These are phyloP conservation scores for Clitopilus hobsonii DNA, from an alignment of 768 basidiomycete species.

Conservation along the genomic window DNA sequence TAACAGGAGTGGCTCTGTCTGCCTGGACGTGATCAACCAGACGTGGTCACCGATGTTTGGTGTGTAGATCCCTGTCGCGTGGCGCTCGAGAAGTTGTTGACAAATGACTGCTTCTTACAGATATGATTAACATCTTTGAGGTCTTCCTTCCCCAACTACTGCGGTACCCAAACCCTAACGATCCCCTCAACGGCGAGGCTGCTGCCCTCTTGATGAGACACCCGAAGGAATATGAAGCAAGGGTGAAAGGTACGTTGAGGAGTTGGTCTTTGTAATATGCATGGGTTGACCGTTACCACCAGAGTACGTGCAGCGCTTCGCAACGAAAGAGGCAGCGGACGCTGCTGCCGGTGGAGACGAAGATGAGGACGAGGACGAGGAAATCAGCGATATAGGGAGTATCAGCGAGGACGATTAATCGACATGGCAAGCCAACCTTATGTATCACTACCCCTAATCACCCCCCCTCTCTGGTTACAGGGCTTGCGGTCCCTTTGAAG, in stretches of 20 bases:
- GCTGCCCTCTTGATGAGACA: conserved; percentile 97
- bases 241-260: conserved; percentile 97
- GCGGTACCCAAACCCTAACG: conserved; percentile 97
- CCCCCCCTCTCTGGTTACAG: conserved; percentile 6
- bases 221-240: conserved; percentile 91
- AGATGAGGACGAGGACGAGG: conserved; percentile 73
- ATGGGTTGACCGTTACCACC: not conserved
- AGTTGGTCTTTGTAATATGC: no score
- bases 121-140: conserved; percentile 99
- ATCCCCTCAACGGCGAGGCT: conserved; percentile 97
- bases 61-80: conserved; percentile 34
- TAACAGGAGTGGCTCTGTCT: conserved; percentile 90
- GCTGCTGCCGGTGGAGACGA: conserved; percentile 58
- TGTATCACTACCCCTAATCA: not conserved
- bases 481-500: not conserved
- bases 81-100: not conserved
- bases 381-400: conserved; percentile 85
- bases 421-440: conserved; percentile 1
- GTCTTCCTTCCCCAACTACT: conserved; percentile 95
- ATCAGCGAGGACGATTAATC: conserved; percentile 65
- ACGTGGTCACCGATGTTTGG: conserved; percentile 99
- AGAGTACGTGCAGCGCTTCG: conserved; percentile 97
- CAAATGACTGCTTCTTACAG: conserved; percentile 32
- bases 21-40: conserved; percentile 98
- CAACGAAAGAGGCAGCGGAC: conserved; percentile 86